These are phyloP conservation scores for Stemphylium beticola DNA, from an alignment of 2,329 filamentous ascomycete species.

Conservation along the genomic window DNA sequence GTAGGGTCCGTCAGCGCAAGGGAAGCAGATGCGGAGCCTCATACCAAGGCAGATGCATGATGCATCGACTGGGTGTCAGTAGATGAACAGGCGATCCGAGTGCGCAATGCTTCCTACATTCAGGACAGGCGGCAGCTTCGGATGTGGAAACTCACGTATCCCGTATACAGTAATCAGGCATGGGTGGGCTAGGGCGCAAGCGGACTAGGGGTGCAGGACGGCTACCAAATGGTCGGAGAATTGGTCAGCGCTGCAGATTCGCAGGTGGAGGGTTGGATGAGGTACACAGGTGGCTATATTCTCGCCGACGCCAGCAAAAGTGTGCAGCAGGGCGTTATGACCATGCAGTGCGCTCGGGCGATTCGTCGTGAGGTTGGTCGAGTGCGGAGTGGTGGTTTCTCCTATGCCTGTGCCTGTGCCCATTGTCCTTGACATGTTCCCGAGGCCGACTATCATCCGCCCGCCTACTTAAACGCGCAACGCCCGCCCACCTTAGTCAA, in stretches of 20 bases:
- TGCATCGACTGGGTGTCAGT: neutral
- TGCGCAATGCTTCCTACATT: neutral
- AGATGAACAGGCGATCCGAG: neutral
- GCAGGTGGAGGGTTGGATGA: slow-evolving; percentile 18
- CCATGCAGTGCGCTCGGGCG: neutral
- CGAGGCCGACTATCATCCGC: slow-evolving; percentile 9
- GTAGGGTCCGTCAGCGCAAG: no score
- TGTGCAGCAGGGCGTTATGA: neutral
- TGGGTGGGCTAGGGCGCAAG: neutral
- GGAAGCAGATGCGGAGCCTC: no score
- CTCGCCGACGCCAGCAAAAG: slow-evolving; percentile 22
- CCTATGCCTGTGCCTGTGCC: neutral
- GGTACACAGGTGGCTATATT: slow-evolving; percentile 5
- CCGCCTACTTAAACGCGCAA: slow-evolving; percentile 15
- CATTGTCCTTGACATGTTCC: slow-evolving; percentile 4
- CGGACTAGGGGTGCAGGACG: slow-evolving; percentile 17
- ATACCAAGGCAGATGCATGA: no score
- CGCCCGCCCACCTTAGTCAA: slow-evolving; percentile 27
- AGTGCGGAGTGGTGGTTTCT: neutral
- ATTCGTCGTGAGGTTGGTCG: neutral
- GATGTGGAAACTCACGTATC: slow-evolving; percentile 21
- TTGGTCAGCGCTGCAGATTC: slow-evolving; percentile 25
- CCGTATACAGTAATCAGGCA: slow-evolving; percentile 20
- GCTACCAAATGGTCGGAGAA: slow-evolving; percentile 17
- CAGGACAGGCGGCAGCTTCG: slow-evolving; percentile 21